Base-by-base conservation (phyloP, 2,329 filamentous ascomycete species). In the Ceratocystis destructans region DNA sequence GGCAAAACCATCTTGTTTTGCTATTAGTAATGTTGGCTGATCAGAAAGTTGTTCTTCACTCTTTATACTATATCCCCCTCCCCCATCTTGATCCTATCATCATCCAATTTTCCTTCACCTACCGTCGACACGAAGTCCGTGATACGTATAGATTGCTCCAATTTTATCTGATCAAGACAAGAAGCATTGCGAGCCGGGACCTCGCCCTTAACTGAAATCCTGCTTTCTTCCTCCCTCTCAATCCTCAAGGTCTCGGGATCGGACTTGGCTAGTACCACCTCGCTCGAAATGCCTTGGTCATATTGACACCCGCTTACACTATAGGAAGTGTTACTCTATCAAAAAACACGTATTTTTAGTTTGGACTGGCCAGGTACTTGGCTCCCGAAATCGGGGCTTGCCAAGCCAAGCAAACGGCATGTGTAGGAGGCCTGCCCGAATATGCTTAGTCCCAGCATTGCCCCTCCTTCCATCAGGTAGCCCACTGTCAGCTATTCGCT, bases 151-250 rank as follows among this genome's bases (percentile, higher is more conserved):
- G 55, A 1, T 25, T 59, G 25, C 5, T 41, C 55, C 5, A 3
- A n/a, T 59, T 37, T 59, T 59, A 59, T 59, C 55, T 37, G 55
- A 59, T 59, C 55, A 8, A 59, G 37, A 4, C n/a, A 53, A 53
- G 22, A n/a, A 33, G 5, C 10, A 59, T 59, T 59, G 25, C 17
- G n/a, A 7, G 25, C 33, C n/a, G 2, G 55, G 25, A 31, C 37
- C 20, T 20, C 25, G 3, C 17, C 55, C 20, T 59, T n/a, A 5
- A 17, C 15, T 59, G 28, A 4, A 20, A 59, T 59, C 55, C 55
- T 59, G 31, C 22, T 2, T 25, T 20, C 15, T 7, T 20, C 17
- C 55, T n/a, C 15, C 17, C 28, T 8, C 55, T 7, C 22, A 28
- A 33, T 59, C 17, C 31, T 37, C n/a, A 15, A 2, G 37, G 8